These are phyloP conservation scores for Pseudomassariella vexata DNA, from an alignment of 2,329 filamentous ascomycete genomes.

Conservation along the genomic window DNA sequence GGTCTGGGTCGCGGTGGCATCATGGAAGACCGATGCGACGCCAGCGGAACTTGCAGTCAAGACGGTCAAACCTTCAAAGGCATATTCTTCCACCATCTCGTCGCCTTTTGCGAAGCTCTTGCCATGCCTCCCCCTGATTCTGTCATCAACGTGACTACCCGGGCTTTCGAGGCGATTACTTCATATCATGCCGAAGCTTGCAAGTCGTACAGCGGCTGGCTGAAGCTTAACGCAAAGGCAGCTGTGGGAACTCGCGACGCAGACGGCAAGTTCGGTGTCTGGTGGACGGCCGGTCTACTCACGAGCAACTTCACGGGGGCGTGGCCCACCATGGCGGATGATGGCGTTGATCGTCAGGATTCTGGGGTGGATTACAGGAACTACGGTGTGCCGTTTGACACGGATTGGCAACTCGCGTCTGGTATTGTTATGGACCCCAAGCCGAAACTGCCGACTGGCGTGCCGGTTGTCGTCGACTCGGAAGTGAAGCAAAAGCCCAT, in stretches of 20 bases:
- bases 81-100: constrained; percentile 88
- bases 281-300: constrained; percentile 67
- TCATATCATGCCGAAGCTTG: constrained; percentile 56
- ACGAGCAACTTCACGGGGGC: constrained; percentile 20
- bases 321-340: constrained; percentile 25
- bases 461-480: not conserved
- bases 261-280: constrained; percentile 72
- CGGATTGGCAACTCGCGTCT: constrained; percentile 2
- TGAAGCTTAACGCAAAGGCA: constrained; percentile 70
- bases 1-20: constrained; percentile 76
- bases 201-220: constrained; percentile 63
- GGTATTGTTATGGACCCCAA: not conserved
- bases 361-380: constrained; percentile 39
- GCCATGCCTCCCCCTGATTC: constrained; percentile 26
- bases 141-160: constrained; percentile 20
- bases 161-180: constrained; percentile 21
- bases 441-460: not conserved
- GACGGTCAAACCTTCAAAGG: constrained; percentile 89
- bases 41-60: constrained; percentile 68
- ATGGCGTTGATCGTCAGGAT: constrained; percentile 31
- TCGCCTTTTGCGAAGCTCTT: constrained; percentile 68
- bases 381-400: constrained; percentile 34
- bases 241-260: constrained; percentile 64
- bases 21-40: constrained; percentile 80
- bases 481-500: constrained; percentile 10